phyloP scores from a whole-genome alignment of 1,284 basidiomycete species.

The Cryptococcus hybrid region DNA sequence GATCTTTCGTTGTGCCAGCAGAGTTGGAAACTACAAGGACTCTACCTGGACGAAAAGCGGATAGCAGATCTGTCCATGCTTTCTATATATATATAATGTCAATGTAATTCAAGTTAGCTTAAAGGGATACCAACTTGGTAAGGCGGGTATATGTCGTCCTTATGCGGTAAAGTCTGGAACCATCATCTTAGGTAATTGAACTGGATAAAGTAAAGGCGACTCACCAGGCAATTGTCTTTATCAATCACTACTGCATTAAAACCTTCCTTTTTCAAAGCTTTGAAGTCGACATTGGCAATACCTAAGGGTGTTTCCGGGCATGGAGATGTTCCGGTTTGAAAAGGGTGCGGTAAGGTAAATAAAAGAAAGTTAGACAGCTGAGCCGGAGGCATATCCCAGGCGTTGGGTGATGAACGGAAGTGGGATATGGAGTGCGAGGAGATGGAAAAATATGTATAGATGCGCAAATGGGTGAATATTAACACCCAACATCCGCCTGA shows the following conservation, averaged over 20 bases:
- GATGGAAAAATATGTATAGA: too few species aligned
- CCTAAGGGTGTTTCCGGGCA: slow-evolving; percentile 57
- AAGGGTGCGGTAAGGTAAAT: slow-evolving; percentile 72
- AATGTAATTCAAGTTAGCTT: background rate
- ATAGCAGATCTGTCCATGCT: slow-evolving; percentile 73
- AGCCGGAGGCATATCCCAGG: slow-evolving; percentile 7
- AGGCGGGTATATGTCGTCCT: slow-evolving; percentile 69
- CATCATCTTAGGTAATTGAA: slow-evolving; percentile 1
- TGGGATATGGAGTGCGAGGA: too few species aligned
- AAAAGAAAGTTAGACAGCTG: slow-evolving; percentile 62
- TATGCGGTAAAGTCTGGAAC: slow-evolving; percentile 69
- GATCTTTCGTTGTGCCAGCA: slow-evolving; percentile 77
- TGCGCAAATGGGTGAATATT: too few species aligned
- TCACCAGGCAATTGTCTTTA: slow-evolving; percentile 94
- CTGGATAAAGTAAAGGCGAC: slow-evolving; percentile 29
- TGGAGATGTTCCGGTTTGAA: slow-evolving; percentile 54
- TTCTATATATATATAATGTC: slow-evolving; percentile 52
- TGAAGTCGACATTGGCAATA: slow-evolving; percentile 75
- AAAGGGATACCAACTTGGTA: slow-evolving; percentile 57
- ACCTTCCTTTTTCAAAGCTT: slow-evolving; percentile 68
- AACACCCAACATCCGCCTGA: too few species aligned
- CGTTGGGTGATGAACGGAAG: too few species aligned
- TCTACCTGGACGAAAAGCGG: slow-evolving; percentile 71
- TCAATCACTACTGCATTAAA: slow-evolving; percentile 89
- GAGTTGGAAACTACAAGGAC: slow-evolving; percentile 93